A percentile compares a stretch with the other conserved stretches of the same genome.
Evolutionary conservation across 768 basidiomycete species (phyloP).

Genomic region (Mycena crocata): DNA sequence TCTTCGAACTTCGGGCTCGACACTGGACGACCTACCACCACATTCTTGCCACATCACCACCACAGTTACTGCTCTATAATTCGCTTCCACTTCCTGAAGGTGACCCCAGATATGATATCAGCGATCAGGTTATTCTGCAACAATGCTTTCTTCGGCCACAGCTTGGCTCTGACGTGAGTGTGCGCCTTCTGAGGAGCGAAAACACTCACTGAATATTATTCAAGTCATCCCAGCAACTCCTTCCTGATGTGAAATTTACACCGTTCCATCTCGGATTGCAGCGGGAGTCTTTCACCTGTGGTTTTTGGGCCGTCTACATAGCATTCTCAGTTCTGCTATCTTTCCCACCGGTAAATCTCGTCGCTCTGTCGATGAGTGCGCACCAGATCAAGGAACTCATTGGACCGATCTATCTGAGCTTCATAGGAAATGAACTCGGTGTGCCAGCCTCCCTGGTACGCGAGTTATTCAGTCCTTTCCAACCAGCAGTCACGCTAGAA

Average conservation of each 20-base stretch:
- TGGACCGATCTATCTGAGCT: too few species aligned
- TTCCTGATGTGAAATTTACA: background rate
- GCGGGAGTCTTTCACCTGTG: background rate
- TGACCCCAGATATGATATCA: background rate
- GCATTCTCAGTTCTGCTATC: too few species aligned
- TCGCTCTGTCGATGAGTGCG: too few species aligned
- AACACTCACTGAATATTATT: too few species aligned
- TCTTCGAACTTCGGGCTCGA: background rate
- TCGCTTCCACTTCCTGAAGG: background rate
- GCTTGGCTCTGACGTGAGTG: background rate
- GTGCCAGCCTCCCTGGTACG: too few species aligned
- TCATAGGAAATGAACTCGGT: too few species aligned
- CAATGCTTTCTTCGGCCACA: background rate
- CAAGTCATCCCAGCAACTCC: background rate
- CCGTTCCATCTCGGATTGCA: background rate
- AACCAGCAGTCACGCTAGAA: too few species aligned
- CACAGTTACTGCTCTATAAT: background rate
- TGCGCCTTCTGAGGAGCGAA: too few species aligned
- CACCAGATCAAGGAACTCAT: too few species aligned
- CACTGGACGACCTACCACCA: slow-evolving; percentile 7
- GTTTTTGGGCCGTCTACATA: slow-evolving; percentile 5
- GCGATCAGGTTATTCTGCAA: background rate
- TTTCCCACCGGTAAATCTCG: too few species aligned
- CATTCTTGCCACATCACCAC: background rate
- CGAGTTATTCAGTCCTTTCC: too few species aligned